Evolutionary conservation across 495 filamentous ascomycete genomes (phyloP).

Genomic region (Durotheca rogersii): DNA sequence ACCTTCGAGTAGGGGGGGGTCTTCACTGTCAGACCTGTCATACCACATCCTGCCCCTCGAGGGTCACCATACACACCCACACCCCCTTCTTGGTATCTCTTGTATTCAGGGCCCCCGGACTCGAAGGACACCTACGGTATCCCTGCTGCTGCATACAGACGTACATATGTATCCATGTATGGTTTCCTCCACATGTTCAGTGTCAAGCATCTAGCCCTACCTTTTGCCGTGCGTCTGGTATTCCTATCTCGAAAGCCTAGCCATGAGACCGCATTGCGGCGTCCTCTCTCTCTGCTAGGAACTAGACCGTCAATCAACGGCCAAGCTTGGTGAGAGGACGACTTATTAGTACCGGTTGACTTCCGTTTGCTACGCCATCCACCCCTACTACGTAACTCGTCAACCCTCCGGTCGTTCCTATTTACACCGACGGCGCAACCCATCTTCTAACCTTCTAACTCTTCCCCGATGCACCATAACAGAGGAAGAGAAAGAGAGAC

Average conservation of each 20-base stretch:
- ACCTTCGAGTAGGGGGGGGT: slow-evolving; percentile 29
- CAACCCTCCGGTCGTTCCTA: slow-evolving; percentile 32
- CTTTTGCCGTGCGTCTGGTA: slow-evolving; percentile 37
- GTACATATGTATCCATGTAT: slow-evolving; percentile 42
- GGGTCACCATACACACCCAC: slow-evolving; percentile 32
- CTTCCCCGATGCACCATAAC: slow-evolving; percentile 25
- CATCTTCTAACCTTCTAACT: slow-evolving; percentile 8
- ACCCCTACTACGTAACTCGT: slow-evolving; percentile 19
- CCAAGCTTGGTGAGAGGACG: slow-evolving; percentile 26
- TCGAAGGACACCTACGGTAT: slow-evolving; percentile 32
- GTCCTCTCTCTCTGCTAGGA: slow-evolving; percentile 30
- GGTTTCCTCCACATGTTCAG: slow-evolving; percentile 40
- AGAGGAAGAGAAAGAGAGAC: slow-evolving; percentile 16
- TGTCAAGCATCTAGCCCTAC: slow-evolving; percentile 35
- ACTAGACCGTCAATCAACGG: slow-evolving; percentile 26
- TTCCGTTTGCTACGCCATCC: slow-evolving; percentile 32
- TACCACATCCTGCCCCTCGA: slow-evolving; percentile 41
- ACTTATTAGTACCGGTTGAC: slow-evolving; percentile 19
- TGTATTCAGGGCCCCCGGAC: slow-evolving; percentile 32
- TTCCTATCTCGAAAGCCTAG: slow-evolving; percentile 35
- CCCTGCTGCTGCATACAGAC: slow-evolving; percentile 40
- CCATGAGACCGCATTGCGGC: slow-evolving; percentile 35
- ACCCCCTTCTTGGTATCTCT: slow-evolving; percentile 30
- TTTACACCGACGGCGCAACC: slow-evolving; percentile 31
- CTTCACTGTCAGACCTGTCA: slow-evolving; percentile 38